Evolutionary conservation across 495 filamentous ascomycete genomes (phyloP).

Genomic region (Daldinia childiae): DNA sequence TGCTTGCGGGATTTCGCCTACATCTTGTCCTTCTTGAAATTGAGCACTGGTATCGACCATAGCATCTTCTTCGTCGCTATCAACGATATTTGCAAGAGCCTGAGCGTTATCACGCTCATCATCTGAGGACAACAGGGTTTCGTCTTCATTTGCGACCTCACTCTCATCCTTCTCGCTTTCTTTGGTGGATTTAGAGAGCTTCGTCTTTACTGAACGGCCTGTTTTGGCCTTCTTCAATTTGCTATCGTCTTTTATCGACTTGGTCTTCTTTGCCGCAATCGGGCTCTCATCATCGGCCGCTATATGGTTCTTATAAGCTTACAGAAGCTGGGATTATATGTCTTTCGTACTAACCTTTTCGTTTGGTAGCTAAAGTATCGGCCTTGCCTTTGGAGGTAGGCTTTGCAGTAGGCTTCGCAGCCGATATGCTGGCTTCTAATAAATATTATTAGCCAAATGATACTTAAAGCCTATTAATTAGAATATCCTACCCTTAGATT

Average conservation of each 20-base stretch:
- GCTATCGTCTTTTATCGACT: constrained; percentile 36
- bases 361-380: constrained; percentile 55
- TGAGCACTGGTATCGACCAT: constrained; percentile 63
- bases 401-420: constrained; percentile 62
- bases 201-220: constrained; percentile 40
- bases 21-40: constrained; percentile 60
- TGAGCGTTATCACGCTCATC: constrained; percentile 58
- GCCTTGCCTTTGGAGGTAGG: constrained; percentile 67
- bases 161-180: constrained; percentile 41
- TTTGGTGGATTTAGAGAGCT: constrained; percentile 38
- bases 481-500: constrained; percentile 72
- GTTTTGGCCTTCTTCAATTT: constrained; percentile 47
- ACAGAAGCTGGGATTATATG: not conserved
- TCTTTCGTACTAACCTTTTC: constrained; percentile 55
- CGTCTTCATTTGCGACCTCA: constrained; percentile 45
- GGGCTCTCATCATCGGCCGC: constrained; percentile 57
- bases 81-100: constrained; percentile 77
- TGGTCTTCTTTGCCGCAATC: constrained; percentile 49
- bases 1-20: constrained; percentile 71
- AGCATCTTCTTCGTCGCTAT: constrained; percentile 74
- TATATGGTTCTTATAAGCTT: constrained; percentile 13
- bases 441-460: constrained; percentile 4
- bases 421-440: constrained; percentile 53
- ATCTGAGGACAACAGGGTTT: constrained; percentile 43
- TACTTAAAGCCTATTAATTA: not conserved